Percentiles rank a stretch among this genome's conserved stretches.
phyloP scores from a whole-genome alignment of 73 alveolate species.

The Paramecium bursaria region DNA sequence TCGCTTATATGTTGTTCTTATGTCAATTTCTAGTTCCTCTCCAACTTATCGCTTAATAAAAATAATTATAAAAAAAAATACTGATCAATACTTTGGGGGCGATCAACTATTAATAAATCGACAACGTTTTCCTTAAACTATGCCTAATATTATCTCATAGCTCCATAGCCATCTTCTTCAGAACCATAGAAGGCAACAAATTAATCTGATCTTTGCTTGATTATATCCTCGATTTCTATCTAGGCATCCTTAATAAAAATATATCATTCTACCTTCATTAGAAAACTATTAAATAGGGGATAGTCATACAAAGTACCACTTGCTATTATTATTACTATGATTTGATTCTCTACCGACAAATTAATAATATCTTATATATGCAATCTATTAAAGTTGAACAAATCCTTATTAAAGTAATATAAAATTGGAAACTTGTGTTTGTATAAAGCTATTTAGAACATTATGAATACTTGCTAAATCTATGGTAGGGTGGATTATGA shows the following conservation, averaged over 20 bases:
- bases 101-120: not conserved
- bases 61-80: too few relatives aligned
- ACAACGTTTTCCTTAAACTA: not conserved
- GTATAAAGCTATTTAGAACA: not conserved
- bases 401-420: not conserved
- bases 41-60: too few relatives aligned
- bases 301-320: not conserved
- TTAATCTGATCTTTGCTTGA: too few relatives aligned
- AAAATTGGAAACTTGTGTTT: not conserved
- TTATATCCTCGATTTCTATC: not conserved
- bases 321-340: not conserved
- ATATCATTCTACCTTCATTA: not conserved
- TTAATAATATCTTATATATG: not conserved
- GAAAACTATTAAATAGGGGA: not conserved
- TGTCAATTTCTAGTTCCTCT: too few relatives aligned
- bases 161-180: not conserved
- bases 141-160: not conserved
- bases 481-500: not conserved
- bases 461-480: not conserved
- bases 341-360: not conserved
- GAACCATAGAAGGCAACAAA: not conserved
- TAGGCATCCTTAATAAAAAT: not conserved
- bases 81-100: too few relatives aligned
- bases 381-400: not conserved
- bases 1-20: not conserved